These are phyloP conservation scores for Malus fusca DNA, from an alignment of 306 rosid genomes.

Conservation along the genomic window DNA sequence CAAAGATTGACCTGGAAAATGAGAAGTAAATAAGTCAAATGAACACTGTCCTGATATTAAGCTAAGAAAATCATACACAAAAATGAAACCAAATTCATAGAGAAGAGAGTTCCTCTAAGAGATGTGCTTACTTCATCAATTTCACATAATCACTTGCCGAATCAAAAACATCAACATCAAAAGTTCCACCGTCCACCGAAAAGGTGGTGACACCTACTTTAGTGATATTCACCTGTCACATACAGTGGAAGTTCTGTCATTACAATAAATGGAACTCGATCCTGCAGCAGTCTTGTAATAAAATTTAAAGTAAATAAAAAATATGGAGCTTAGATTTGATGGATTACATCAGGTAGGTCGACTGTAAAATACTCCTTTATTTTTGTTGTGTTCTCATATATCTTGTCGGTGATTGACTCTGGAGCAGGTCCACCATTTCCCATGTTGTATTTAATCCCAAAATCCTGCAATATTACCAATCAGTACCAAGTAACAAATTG, in stretches of 20 bases:
- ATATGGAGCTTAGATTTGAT: conserved; percentile 7
- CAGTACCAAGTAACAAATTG: background rate
- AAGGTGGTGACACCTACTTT: conserved; percentile 57
- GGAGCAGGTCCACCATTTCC: conserved; percentile 99
- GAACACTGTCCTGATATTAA: background rate
- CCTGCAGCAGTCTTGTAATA: background rate
- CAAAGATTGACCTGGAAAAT: conserved; percentile 82
- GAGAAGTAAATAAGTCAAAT: background rate
- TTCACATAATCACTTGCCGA: conserved; percentile 87
- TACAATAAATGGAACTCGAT: conserved; percentile 9
- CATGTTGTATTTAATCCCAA: conserved; percentile 97
- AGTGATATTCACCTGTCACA: conserved; percentile 67
- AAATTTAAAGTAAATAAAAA: background rate
- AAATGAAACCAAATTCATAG: background rate
- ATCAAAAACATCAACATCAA: conserved; percentile 94
- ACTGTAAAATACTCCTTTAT: conserved; percentile 79
- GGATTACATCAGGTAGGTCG: conserved; percentile 75
- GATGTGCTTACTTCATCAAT: conserved; percentile 69
- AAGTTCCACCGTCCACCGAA: conserved; percentile 87
- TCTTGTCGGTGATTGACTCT: conserved; percentile 81
- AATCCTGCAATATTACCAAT: conserved; percentile 59
- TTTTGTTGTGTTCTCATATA: conserved; percentile 73
- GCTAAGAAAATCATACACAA: background rate
- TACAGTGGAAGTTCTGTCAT: conserved; percentile 10
- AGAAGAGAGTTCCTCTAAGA: background rate